Evolutionary conservation across 2,329 filamentous ascomycete species (phyloP).

Genomic region (Phialemonium atrogriseum): DNA sequence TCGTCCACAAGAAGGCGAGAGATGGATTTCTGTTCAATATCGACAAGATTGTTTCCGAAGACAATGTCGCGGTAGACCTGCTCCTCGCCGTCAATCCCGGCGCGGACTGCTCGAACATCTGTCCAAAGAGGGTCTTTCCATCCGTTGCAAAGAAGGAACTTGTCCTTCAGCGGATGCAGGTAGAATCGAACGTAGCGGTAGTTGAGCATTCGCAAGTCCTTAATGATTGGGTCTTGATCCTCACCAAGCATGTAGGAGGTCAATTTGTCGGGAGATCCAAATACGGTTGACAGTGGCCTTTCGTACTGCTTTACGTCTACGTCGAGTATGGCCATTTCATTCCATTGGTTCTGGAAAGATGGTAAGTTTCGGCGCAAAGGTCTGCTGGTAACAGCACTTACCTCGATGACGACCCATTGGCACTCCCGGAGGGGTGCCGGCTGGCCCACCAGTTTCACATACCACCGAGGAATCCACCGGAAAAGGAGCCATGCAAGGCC

Average conservation of each 20-base stretch:
- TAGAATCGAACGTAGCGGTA: conserved; percentile 93
- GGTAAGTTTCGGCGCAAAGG: not conserved
- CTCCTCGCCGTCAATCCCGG: conserved; percentile 81
- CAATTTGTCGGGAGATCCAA: conserved; percentile 58
- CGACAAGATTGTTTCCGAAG: conserved; percentile 84
- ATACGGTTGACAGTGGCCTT: conserved; percentile 51
- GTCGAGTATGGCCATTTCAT: conserved; percentile 73
- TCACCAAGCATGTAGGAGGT: conserved; percentile 46
- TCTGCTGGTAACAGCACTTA: not conserved
- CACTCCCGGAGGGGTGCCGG: conserved; percentile 63
- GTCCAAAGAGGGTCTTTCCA: conserved; percentile 95
- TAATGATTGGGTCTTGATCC: conserved; percentile 71
- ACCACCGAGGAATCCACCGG: conserved; percentile 84
- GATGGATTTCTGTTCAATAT: conserved; percentile 84
- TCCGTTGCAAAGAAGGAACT: conserved; percentile 74
- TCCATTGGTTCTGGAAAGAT: conserved; percentile 73
- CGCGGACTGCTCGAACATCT: conserved; percentile 63
- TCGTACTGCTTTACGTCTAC: conserved; percentile 49
- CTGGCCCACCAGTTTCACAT: conserved; percentile 66
- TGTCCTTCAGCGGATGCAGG: conserved; percentile 82
- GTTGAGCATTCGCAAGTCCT: conserved; percentile 68
- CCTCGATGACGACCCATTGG: conserved; percentile 85
- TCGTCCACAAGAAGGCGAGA: conserved; percentile 83
- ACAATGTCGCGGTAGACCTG: conserved; percentile 74
- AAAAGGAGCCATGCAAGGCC: conserved; percentile 79